These are phyloP conservation scores for Leucocoprinus birnbaumii DNA, from an alignment of 768 basidiomycete species.

Conservation along the genomic window DNA sequence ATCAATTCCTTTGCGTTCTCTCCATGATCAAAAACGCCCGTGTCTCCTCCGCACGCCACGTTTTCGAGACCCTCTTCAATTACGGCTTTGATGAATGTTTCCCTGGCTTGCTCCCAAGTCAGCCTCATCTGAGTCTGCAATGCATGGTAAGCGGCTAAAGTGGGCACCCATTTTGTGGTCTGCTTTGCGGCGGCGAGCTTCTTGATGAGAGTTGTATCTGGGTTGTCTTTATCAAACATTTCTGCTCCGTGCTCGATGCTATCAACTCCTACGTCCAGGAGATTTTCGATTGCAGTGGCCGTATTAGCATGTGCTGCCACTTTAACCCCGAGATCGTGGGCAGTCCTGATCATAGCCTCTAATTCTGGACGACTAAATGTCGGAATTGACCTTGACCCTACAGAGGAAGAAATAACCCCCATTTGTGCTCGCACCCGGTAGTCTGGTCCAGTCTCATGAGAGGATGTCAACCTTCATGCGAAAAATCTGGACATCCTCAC, in stretches of 20 bases:
- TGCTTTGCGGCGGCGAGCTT: slow-evolving; percentile 22
- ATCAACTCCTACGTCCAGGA: slow-evolving; percentile 41
- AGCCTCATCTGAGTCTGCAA: slow-evolving; percentile 15
- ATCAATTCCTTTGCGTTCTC: slow-evolving; percentile 59
- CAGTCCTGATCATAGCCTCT: slow-evolving; percentile 45
- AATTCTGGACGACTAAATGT: slow-evolving; percentile 48
- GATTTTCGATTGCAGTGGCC: slow-evolving; percentile 26
- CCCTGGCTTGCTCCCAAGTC: slow-evolving; percentile 34
- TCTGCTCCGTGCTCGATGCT: slow-evolving; percentile 56
- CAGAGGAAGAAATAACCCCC: slow-evolving; percentile 33
- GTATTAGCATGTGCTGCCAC: slow-evolving; percentile 54
- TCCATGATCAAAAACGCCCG: slow-evolving; percentile 61
- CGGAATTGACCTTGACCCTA: slow-evolving; percentile 29
- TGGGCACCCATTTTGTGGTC: slow-evolving; percentile 53
- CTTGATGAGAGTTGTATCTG: slow-evolving; percentile 20
- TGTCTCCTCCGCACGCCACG: slow-evolving; percentile 64
- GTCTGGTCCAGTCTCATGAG: slow-evolving; percentile 29
- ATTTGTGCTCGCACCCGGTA: slow-evolving; percentile 50
- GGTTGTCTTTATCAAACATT: slow-evolving; percentile 20
- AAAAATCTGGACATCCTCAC: slow-evolving; percentile 25
- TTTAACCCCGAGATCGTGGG: slow-evolving; percentile 50
- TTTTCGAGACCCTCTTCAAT: slow-evolving; percentile 34
- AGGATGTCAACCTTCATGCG: not conserved
- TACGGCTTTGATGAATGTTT: slow-evolving; percentile 41
- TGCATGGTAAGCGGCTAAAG: slow-evolving; percentile 48